Evolutionary conservation across 352 stramenopile genomes (phyloP).

Genomic region (Globisporangium lucens): DNA sequence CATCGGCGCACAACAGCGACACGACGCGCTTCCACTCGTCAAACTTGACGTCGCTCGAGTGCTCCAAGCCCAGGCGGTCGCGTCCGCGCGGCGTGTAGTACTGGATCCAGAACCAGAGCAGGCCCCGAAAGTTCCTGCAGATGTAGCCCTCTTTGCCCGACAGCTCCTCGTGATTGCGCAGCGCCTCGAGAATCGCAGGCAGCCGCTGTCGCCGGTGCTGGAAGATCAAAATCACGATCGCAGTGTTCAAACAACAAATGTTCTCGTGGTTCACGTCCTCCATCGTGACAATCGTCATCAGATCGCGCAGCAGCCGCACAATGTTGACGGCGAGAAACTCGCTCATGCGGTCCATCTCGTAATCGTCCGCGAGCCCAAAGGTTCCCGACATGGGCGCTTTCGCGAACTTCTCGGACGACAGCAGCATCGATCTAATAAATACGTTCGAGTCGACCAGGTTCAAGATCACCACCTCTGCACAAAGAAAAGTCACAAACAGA

Average conservation of each 20-base stretch:
- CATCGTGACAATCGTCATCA: conserved; percentile 94
- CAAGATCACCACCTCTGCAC: conserved; percentile 84
- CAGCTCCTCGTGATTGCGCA: conserved; percentile 65
- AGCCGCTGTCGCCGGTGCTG: conserved; percentile 88
- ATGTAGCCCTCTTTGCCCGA: conserved; percentile 69
- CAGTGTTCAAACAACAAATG: conserved; percentile 97
- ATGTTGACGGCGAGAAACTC: conserved; percentile 89
- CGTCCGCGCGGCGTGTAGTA: conserved; percentile 94
- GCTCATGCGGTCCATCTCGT: conserved; percentile 75
- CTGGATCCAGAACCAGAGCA: conserved; percentile 96
- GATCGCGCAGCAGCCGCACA: conserved; percentile 88
- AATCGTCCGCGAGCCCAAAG: conserved; percentile 46
- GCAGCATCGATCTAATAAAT: conserved; percentile 92
- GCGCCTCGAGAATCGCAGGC: conserved; percentile 52
- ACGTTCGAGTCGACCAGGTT: conserved; percentile 97
- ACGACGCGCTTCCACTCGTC: conserved; percentile 92
- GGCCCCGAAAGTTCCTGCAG: conserved; percentile 88
- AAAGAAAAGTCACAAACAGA: conserved; percentile 11
- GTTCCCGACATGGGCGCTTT: conserved; percentile 32
- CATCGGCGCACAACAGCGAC: conserved; percentile 89
- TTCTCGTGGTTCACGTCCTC: conserved; percentile 97
- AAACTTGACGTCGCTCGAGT: conserved; percentile 94
- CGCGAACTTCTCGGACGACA: conserved; percentile 75
- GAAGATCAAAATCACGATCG: conserved; percentile 94
- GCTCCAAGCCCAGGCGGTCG: conserved; percentile 92